phyloP scores from a whole-genome alignment of 1,139 yeast species.

The Nakaseomyces nivariensis region DNA sequence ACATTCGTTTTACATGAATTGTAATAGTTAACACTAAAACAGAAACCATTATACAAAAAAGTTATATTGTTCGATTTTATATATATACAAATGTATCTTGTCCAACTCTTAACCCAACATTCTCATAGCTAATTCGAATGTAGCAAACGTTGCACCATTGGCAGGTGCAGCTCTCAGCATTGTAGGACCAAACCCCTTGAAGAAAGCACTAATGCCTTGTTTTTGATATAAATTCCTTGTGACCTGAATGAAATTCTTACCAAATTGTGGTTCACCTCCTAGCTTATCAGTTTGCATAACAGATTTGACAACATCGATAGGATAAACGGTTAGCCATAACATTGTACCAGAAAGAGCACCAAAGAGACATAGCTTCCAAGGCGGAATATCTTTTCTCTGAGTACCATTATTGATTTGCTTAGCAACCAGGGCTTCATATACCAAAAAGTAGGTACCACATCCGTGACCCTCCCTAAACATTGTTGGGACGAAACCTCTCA shows the following conservation, averaged over 20 bases:
- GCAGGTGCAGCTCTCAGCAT: slow-evolving; percentile 49
- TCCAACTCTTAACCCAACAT: slow-evolving; percentile 29
- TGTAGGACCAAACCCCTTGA: slow-evolving; percentile 29
- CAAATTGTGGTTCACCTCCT: slow-evolving; percentile 36
- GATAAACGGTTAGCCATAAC: slow-evolving; percentile 74
- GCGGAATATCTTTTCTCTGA: slow-evolving; percentile 46
- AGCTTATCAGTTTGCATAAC: slow-evolving; percentile 76
- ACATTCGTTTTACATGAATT: background rate
- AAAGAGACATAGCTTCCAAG: slow-evolving; percentile 68
- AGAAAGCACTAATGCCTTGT: slow-evolving; percentile 23
- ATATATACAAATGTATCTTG: background rate
- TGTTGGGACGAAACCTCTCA: slow-evolving; percentile 74
- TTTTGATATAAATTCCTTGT: slow-evolving; percentile 35
- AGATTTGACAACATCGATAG: slow-evolving; percentile 78
- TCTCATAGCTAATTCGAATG: slow-evolving; percentile 81
- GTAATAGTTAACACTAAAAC: too few relatives aligned
- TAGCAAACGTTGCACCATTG: slow-evolving; percentile 89
- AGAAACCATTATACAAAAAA: background rate
- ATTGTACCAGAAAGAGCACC: slow-evolving; percentile 86
- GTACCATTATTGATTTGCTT: slow-evolving; percentile 43
- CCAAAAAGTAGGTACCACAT: slow-evolving; percentile 76
- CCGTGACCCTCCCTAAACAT: slow-evolving; percentile 78
- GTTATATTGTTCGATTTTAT: background rate
- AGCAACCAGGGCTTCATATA: slow-evolving; percentile 77
- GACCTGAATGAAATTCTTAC: slow-evolving; percentile 38